Base-by-base conservation (phyloP, 257 asterid species). In the Nicotiana tomentosiformis region DNA sequence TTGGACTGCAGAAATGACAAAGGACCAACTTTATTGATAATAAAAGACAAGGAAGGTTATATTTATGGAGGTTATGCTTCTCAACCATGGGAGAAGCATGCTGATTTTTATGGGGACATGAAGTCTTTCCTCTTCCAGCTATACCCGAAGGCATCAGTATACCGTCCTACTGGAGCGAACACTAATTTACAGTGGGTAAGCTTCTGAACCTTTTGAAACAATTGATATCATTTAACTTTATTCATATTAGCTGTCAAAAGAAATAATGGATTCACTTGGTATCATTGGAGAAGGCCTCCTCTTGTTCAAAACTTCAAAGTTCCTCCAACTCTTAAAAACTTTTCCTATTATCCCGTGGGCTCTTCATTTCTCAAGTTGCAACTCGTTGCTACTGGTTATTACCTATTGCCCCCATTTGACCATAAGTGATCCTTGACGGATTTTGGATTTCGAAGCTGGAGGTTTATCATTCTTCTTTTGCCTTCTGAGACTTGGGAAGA, bases 11-110 rank as follows among this genome's bases (percentile, higher is more conserved):
- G 99, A 88, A 85, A 87, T 77, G 87, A 67, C 68, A 82, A 86
- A 78, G 98, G 95, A 35, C 94, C 95, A 5, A 89, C 97, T n/a
- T 78, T 96, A 81, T 66, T 94, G 91, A 88, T 94, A 82, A 89
- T 96, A 84, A 96, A 90, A 87, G 99, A 94, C 85, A 92, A 80
- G 85, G 97, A 96, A 85, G 98, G 97, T 51, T 86, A n/a, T 87
- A 83, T 93, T 33, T 94, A 93, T 80, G 99, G 98, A 81, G 99
- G 99, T 84, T 93, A 91, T 86, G 98, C 98, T 82, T 96, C 99
- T 87, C 98, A 93, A 85, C 91, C 99, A 49, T 94, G 99, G 99
- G 98, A 94, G 84, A 92, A 85, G 76, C 99, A 94, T 56, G 88
- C 90, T 4, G 99, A 94, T 68, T 96, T 89, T 87, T 94, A 90